Base-by-base conservation (phyloP, 208 protist species). In the Leishmania amazonensis region DNA sequence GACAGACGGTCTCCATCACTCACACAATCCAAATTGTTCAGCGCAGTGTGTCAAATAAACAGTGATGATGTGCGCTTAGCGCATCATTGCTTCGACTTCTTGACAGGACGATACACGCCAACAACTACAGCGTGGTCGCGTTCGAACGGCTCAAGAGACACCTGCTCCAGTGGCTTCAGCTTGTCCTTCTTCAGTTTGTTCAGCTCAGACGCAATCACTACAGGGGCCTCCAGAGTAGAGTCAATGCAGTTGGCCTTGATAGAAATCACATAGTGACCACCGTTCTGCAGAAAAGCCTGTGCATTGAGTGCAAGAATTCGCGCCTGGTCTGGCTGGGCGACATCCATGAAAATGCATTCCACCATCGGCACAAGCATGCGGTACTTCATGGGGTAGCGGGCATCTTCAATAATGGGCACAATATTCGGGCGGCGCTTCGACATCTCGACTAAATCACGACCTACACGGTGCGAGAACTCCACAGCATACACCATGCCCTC, bases 241-340 rank as follows among this genome's bases (percentile, higher is more conserved):
- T 99, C 99, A 79, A 99, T 99, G 96, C 99, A 99, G 88, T 99
- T 99, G 42, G 99, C 99, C 96, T 99, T 99, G 89, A 99, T 99
- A 62, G 99, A 99, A 81, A 99, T 99, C 13, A 99, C 96, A 90
- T 99, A 99, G 91, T 99, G 96, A 73, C 99, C 99, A 54, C 96
- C 99, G 83, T 99, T 99, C 89, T 99, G 99, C 42, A 99, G 94
- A 93, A 99, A 99, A 42, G 99, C 96, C 73, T 99, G 88, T 19
- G 99, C 98, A 90, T 99, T 99, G 71, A 99, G 88, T 58, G 95
- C 99, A 70, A 99, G 95, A 94, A 99, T 99, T 90, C 99, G 98
- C 3, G 99, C 98, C 85, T 99, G 99, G 90, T 99, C 99, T 21
- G 99, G 99, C 96, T 99, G 99, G 7, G 99, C 99, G 51, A 99